Conservation (phyloP, 139 green algal genomes). For the Microglena sp. region DNA sequence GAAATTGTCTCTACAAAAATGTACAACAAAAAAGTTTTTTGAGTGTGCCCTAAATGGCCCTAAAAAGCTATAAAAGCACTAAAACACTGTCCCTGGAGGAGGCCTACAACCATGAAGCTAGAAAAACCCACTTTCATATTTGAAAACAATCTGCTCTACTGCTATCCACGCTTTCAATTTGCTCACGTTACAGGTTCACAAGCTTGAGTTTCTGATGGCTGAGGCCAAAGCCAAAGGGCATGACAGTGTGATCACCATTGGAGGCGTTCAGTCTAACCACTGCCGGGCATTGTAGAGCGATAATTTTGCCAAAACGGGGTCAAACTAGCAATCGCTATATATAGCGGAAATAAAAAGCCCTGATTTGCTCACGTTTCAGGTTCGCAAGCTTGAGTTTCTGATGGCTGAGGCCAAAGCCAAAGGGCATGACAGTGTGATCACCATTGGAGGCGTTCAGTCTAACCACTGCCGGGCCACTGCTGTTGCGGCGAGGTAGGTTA, state of each 20-base stretch:
- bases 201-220: constrained; percentile 92
- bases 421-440: constrained; percentile 77
- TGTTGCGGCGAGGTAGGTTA: constrained; percentile 40
- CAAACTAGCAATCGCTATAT: too few relatives aligned
- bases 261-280: constrained; percentile 56
- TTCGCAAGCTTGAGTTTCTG: constrained; percentile 95
- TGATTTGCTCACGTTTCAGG: constrained; percentile 32
- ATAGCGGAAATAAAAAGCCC: neutral
- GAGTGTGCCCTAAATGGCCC: too few relatives aligned
- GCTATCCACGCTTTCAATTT: too few relatives aligned
- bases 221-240: constrained; percentile 32
- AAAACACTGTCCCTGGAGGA: too few relatives aligned
- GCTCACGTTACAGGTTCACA: constrained; percentile 62
- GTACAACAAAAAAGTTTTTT: too few relatives aligned
- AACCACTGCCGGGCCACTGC: constrained; percentile 82
- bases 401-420: constrained; percentile 59
- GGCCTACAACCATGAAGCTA: too few relatives aligned
- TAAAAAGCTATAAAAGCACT: too few relatives aligned
- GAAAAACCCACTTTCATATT: too few relatives aligned
- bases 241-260: neutral
- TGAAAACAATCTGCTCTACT: too few relatives aligned
- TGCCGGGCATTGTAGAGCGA: too few relatives aligned
- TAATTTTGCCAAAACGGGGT: too few relatives aligned
- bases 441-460: constrained; percentile 78
- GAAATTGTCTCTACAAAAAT: too few relatives aligned